A percentile compares a stretch with the other conserved stretches of the same genome.
phyloP scores from a whole-genome alignment of 768 basidiomycete genomes.

The Amanita thiersii region DNA sequence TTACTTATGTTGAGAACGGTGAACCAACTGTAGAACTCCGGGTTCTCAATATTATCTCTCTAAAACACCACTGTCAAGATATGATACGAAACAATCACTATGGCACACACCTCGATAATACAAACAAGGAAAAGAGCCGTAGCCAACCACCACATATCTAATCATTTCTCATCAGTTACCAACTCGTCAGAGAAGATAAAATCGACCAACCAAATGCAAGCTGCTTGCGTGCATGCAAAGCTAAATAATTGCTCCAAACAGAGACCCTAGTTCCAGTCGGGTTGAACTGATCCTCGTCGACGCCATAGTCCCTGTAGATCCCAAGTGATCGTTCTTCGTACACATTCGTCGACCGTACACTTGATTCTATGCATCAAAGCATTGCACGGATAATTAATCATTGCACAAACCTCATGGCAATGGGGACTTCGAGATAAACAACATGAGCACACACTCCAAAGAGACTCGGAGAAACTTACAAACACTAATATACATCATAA shows the following conservation, averaged over 20 bases:
- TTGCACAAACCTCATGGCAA: conserved; percentile 61
- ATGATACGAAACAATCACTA: not conserved
- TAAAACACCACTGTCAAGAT: conserved; percentile 18
- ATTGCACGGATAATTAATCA: not conserved
- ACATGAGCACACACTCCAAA: not conserved
- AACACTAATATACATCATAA: conserved; percentile 92
- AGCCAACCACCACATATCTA: conserved; percentile 96
- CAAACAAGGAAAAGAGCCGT: conserved; percentile 83
- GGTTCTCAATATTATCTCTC: conserved; percentile 52
- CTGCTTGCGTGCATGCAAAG: conserved; percentile 79
- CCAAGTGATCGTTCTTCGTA: conserved; percentile 94
- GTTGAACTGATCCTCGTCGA: conserved; percentile 37
- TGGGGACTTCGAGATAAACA: conserved; percentile 43
- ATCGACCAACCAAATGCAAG: conserved; percentile 72
- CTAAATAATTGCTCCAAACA: conserved; percentile 70
- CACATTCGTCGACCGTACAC: conserved; percentile 87
- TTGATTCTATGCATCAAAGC: conserved; percentile 16
- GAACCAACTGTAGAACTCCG: conserved; percentile 58
- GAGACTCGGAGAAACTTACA: conserved; percentile 38
- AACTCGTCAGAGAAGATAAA: not conserved
- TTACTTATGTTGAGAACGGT: conserved; percentile 73
- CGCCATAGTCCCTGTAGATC: conserved; percentile 53
- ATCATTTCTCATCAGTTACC: not conserved
- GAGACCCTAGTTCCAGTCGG: conserved; percentile 41
- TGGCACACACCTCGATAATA: conserved; percentile 72